phyloP scores from a whole-genome alignment of 495 filamentous ascomycete genomes.

The Penicillium steckii region DNA sequence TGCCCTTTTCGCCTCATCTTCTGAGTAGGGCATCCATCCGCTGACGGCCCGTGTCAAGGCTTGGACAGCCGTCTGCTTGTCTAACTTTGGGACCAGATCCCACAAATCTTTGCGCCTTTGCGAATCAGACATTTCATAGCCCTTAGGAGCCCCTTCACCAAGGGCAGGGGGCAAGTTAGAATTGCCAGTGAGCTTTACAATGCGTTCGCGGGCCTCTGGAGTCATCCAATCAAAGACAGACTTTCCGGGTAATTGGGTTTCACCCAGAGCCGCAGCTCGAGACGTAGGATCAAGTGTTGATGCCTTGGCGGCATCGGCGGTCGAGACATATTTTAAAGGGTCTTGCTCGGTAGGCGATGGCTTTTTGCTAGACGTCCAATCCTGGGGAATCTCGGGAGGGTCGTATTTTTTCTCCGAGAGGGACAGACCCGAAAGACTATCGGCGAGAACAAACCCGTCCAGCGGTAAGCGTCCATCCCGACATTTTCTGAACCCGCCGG shows the following conservation, averaged over 20 bases:
- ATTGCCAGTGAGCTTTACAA: slow-evolving; percentile 74
- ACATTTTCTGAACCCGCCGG: slow-evolving; percentile 68
- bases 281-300: slow-evolving; percentile 76
- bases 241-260: slow-evolving; percentile 80
- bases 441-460: slow-evolving; percentile 79
- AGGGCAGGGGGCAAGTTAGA: slow-evolving; percentile 72
- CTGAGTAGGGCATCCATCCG: slow-evolving; percentile 81
- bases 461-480: slow-evolving; percentile 86
- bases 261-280: slow-evolving; percentile 79
- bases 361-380: slow-evolving; percentile 69
- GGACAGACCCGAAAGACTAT: slow-evolving; percentile 50
- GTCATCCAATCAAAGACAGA: slow-evolving; percentile 96
- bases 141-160: slow-evolving; percentile 67
- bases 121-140: slow-evolving; percentile 56
- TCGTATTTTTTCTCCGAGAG: slow-evolving; percentile 64
- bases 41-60: slow-evolving; percentile 71
- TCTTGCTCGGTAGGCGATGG: slow-evolving; percentile 33
- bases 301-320: slow-evolving; percentile 69
- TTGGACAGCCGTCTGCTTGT: slow-evolving; percentile 68
- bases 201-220: slow-evolving; percentile 70
- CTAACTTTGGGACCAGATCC: slow-evolving; percentile 69
- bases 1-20: slow-evolving; percentile 72
- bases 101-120: slow-evolving; percentile 60
- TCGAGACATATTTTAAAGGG: slow-evolving; percentile 57
- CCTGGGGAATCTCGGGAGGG: slow-evolving; percentile 71